Evolutionary conservation across 441 rosid species (phyloP).

Genomic region (Jatropha podagrica): DNA sequence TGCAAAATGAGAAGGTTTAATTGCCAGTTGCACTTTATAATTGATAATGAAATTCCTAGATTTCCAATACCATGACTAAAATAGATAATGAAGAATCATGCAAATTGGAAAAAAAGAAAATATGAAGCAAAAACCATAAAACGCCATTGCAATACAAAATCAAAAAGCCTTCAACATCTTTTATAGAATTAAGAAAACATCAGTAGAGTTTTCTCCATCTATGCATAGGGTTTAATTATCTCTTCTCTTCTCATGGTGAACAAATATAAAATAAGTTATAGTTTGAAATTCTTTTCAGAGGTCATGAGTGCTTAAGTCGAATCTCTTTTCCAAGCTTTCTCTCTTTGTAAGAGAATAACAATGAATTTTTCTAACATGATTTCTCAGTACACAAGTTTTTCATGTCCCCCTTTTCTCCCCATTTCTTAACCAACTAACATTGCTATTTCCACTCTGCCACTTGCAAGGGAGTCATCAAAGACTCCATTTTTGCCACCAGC

Average conservation of each 20-base stretch:
- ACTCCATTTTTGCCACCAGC: neutral
- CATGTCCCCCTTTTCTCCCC: neutral
- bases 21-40: neutral
- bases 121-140: neutral
- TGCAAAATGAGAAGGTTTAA: slow-evolving; percentile 5
- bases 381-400: neutral
- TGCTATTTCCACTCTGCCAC: neutral
- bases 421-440: neutral
- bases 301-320: neutral
- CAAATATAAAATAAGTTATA: neutral
- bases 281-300: neutral
- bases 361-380: neutral
- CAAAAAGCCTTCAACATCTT: neutral
- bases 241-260: neutral
- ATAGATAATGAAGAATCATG: neutral
- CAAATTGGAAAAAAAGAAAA: neutral
- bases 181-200: neutral
- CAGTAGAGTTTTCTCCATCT: neutral
- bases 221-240: neutral
- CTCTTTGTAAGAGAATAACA: neutral
- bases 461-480: neutral
- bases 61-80: neutral
- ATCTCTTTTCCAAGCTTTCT: neutral
- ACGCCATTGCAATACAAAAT: neutral
- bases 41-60: neutral